Percentiles rank a stretch among this genome's conserved stretches.
These are phyloP conservation scores for Centaurea solstitialis DNA, from an alignment of 129 eudicot species.

Conservation along the genomic window DNA sequence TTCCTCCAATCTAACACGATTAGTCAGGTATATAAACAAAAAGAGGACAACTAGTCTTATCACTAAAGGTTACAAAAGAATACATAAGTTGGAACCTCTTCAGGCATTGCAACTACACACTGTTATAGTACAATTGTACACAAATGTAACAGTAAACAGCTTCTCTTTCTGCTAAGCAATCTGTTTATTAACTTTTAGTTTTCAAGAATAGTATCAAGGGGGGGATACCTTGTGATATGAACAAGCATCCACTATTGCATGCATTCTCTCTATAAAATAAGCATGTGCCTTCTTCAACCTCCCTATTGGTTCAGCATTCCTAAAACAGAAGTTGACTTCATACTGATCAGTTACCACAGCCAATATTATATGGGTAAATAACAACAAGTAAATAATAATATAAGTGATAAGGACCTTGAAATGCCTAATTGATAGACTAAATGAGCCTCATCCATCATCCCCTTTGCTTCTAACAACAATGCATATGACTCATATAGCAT, in stretches of 20 bases:
- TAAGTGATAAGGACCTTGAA: constrained; percentile 72
- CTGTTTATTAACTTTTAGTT: neutral
- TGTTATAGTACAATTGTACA: neutral
- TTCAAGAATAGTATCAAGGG: neutral
- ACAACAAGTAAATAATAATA: neutral
- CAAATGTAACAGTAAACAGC: neutral
- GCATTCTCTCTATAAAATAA: constrained; percentile 67
- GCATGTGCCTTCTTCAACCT: constrained; percentile 73
- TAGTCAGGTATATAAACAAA: neutral
- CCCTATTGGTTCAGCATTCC: constrained; percentile 90
- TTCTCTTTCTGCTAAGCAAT: neutral
- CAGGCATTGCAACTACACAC: no score
- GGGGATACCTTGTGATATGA: constrained; percentile 61
- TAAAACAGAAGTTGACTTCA: constrained; percentile 13
- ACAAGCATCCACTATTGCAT: constrained; percentile 38
- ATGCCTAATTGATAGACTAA: constrained; percentile 66
- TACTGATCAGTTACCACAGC: constrained; percentile 3
- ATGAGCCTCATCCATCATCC: constrained; percentile 66
- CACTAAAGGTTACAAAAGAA: no score
- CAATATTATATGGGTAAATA: neutral
- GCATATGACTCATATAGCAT: constrained; percentile 67
- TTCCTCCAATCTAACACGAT: neutral
- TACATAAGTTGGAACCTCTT: no score
- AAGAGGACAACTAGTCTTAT: neutral
- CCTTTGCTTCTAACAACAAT: constrained; percentile 67